Conservation (phyloP, 1,284 basidiomycete genomes). For the Thecaphora thlaspeos region DNA sequence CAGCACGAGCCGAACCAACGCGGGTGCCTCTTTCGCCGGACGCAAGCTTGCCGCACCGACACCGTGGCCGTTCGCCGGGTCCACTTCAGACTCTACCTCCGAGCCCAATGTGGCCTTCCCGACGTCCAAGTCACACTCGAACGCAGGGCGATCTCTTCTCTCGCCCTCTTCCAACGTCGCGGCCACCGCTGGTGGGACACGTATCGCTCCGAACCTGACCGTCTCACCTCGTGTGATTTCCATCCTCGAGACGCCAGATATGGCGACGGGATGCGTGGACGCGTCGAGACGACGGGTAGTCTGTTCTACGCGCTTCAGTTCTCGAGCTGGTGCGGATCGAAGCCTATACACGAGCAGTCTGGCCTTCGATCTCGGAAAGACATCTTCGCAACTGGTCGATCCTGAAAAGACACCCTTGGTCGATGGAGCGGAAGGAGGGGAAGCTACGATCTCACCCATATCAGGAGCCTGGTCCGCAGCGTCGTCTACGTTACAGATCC, state of each 20-base stretch:
- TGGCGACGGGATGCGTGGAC: slow-evolving; percentile 43
- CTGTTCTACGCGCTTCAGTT: slow-evolving; percentile 79
- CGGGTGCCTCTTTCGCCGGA: too few species aligned
- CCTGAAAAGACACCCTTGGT: not conserved
- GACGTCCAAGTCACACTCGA: too few species aligned
- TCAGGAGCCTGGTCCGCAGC: slow-evolving; percentile 41
- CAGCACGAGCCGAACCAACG: slow-evolving; percentile 5
- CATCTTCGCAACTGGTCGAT: slow-evolving; percentile 14
- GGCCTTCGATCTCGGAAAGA: slow-evolving; percentile 28
- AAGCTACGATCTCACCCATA: slow-evolving; percentile 22
- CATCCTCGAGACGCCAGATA: slow-evolving; percentile 41
- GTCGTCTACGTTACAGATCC: slow-evolving; percentile 19
- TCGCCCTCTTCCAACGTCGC: not conserved
- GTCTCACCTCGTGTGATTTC: slow-evolving; percentile 36
- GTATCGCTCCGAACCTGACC: slow-evolving; percentile 43
- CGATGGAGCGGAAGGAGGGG: too few species aligned
- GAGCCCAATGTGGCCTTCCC: too few species aligned
- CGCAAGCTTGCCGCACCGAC: slow-evolving; percentile 12
- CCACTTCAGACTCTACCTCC: too few species aligned
- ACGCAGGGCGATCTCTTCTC: too few species aligned
- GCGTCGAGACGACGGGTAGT: slow-evolving; percentile 67
- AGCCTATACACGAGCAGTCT: slow-evolving; percentile 52
- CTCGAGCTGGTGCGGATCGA: slow-evolving; percentile 73
- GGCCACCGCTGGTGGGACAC: slow-evolving; percentile 5
- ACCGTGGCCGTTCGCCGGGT: slow-evolving; percentile 19